Evolutionary conservation across 2,329 filamentous ascomycete species (phyloP), one percentile per base, ranked within the genome.

Genomic region (Pestalotiopsis sp.): DNA sequence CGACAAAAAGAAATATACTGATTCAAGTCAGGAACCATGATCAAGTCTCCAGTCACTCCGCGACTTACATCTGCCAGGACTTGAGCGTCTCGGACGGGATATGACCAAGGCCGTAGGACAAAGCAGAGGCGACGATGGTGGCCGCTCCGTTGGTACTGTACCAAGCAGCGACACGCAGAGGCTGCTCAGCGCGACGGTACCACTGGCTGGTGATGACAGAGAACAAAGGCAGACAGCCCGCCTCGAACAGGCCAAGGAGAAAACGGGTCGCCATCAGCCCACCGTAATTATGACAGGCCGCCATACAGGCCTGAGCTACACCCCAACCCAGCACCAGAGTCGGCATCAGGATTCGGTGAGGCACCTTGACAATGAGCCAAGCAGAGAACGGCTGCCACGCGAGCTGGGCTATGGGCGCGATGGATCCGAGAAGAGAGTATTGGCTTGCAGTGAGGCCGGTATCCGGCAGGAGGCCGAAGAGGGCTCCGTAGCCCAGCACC

Each of bases 151-250:
- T 91, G 0, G 87, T 90, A 4, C 87, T 83, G 72, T 92, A 92
- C 90, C 90, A 92, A n/a, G 85, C 85, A 0, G 89, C 89, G 3
- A 91, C 85, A 0, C 90, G 83, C 31, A 90, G 76, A 0, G 90
- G 89, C 76, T 92, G 90, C 74, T 91, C 88, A 62, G 86, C 83
- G 13, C 86, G 81, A 68, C 86, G 88, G 70, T 91, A 91, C 87
- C 89, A 91, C 82, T 89, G 89, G 0, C 86, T 87, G 3, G 90
- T 79, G 68, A 90, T 87, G 73, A 87, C 89, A 38, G 87, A 82
- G 12, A 88, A 81, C 4, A 84, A 85, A 0, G 86, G 86, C 69
- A 87, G 85, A 61, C 88, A 83, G 4, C 85, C 85, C 49, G 82
- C 83, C 70, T 89, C 87, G 13, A 83, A 79, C 17, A 88, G 74